Conservation (phyloP, 805 yeast species). For the Cyberlindnera xylosilytica region DNA sequence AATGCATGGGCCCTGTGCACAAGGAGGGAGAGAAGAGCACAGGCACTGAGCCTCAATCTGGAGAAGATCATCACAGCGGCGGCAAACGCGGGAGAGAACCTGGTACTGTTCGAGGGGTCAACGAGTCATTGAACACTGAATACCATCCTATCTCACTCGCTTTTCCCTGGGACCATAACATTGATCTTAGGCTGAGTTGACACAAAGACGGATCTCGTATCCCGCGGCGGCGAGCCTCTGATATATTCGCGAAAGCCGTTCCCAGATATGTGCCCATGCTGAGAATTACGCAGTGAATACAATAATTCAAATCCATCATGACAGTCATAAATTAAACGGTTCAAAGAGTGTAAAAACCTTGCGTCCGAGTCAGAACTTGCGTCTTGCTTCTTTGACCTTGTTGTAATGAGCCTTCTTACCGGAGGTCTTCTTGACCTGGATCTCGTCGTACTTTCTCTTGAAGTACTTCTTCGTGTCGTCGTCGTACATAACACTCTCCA, state of each 20-base stretch:
- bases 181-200: too few species aligned
- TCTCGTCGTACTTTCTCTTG: conserved; percentile 78
- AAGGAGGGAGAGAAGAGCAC: not conserved
- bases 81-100: not conserved
- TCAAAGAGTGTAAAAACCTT: too few species aligned
- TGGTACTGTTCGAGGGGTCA: too few species aligned
- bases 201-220: conserved; percentile 2
- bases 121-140: too few species aligned
- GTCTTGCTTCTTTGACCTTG: conserved; percentile 58
- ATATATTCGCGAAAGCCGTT: too few species aligned
- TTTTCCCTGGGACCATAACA: too few species aligned
- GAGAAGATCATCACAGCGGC: conserved; percentile 1
- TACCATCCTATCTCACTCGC: too few species aligned
- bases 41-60: not conserved
- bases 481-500: conserved; percentile 80
- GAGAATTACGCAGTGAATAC: too few species aligned
- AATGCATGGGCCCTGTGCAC: conserved; percentile 19
- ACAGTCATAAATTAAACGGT: too few species aligned
- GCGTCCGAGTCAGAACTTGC: conserved; percentile 39
- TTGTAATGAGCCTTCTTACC: conserved; percentile 71
- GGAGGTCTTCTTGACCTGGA: conserved; percentile 57
- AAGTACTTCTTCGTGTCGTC: conserved; percentile 68
- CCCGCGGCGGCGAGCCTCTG: too few species aligned
- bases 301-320: too few species aligned
- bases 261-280: too few species aligned